Evolutionary conservation across 2,329 filamentous ascomycete species (phyloP), one percentile per base, ranked within the genome.

Genomic region (Thielaviopsis punctulata): DNA sequence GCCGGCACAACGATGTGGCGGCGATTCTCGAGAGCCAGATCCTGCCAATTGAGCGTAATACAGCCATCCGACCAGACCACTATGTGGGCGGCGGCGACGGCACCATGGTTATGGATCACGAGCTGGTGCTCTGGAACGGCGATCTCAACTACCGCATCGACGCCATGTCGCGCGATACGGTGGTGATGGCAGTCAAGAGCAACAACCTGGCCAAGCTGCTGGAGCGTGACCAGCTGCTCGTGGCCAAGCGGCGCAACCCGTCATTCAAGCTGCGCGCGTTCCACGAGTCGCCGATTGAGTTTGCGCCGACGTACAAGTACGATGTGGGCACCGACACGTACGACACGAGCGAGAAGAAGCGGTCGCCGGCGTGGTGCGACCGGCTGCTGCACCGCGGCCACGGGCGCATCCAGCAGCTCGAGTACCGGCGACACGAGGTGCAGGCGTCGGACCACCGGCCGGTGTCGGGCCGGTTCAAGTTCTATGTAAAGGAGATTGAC

Each of bases 81-180:
- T 98, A 83, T 62, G 77, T 88, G 6, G 86, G 87, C 23, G 92
- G 92, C n/a, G 92, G 92, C 45, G 92, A 98, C 63, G 92, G 92
- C 6, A 82, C 80, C 41, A 88, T 95, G 82, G 86, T 98, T 54
- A 73, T 96, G 54, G 92, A 98, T 62, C 92, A 98, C 62, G 92
- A 98, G 66, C 83, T 98, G n/a, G 95, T 90, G 64, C 80, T 98
- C 47, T 69, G 96, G 43, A 96, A 96, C 60, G 92, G 92, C 24
- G 92, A 98, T 64, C 74, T 98, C 48, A 98, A 98, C 67, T 98
- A 98, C 65, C 88, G 92, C 56, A 96, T 98, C 61, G 92, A 98
- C 64, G 88, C 89, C 22, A 95, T 96, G 79, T 87, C 87, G 18
- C 85, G 92, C 48, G 87, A 96, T 61, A 88, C 86, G 0, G 90